phyloP scores from a whole-genome alignment of 192 early-diverging fungal species.

The Rhizoclosmatium globosum region DNA sequence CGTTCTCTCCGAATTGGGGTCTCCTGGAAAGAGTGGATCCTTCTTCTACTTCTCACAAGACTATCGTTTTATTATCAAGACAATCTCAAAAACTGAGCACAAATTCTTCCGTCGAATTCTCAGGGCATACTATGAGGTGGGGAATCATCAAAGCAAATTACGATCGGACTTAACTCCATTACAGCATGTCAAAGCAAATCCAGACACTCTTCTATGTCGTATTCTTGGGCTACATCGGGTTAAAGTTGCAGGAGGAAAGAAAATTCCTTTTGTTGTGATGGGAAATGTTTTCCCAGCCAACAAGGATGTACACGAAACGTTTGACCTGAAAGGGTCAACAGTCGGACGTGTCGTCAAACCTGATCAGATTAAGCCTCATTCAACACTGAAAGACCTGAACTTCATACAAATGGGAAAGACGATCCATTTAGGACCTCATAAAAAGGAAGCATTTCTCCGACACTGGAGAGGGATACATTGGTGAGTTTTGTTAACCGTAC shows the following conservation, averaged over 20 bases:
- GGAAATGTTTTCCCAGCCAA: slow-evolving; percentile 98
- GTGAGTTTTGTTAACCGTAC: neutral
- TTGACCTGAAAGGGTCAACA: slow-evolving; percentile 95
- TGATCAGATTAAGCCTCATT: slow-evolving; percentile 78
- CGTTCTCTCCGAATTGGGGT: slow-evolving; percentile 93
- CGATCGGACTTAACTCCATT: too few species aligned
- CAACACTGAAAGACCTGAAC: slow-evolving; percentile 96
- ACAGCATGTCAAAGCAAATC: slow-evolving; percentile 83
- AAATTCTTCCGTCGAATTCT: slow-evolving; percentile 91
- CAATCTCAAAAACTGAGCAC: slow-evolving; percentile 94
- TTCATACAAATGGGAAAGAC: slow-evolving; percentile 79
- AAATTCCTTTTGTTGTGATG: slow-evolving; percentile 99
- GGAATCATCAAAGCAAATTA: neutral
- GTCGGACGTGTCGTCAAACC: slow-evolving; percentile 83
- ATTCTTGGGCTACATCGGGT: slow-evolving; percentile 97
- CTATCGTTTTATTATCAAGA: slow-evolving; percentile 99
- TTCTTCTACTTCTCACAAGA: slow-evolving; percentile 99
- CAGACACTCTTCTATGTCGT: slow-evolving; percentile 90
- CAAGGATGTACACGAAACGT: slow-evolving; percentile 95
- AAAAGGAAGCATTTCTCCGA: slow-evolving; percentile 76
- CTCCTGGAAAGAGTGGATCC: slow-evolving; percentile 93
- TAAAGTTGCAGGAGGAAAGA: slow-evolving; percentile 89
- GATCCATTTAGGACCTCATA: slow-evolving; percentile 83
- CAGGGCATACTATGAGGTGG: slow-evolving; percentile 84
- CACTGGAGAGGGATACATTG: slow-evolving; percentile 90